Evolutionary conservation across 2,329 filamentous ascomycete genomes (phyloP), one percentile per base, ranked within the genome.

Genomic region (Monosporascus cannonballus): DNA sequence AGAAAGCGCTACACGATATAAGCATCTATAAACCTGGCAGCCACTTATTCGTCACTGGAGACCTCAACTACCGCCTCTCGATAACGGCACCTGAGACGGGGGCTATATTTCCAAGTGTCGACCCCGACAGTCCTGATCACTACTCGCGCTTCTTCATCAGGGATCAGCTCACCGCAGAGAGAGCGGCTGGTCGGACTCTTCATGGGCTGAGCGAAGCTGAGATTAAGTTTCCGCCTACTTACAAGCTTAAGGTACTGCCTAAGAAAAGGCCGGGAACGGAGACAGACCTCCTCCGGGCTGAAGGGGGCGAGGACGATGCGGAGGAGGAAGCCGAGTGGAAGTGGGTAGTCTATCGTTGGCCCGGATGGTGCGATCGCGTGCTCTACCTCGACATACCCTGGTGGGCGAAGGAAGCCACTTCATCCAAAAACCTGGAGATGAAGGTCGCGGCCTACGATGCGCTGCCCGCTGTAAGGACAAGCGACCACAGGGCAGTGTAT

Each of bases 31-130:
- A 81, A 48, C 83, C 89, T 1, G 80, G 78, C 3, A 85, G 85
- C 3, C 85, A 96, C 67, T 76, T 96, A 1, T 96, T 97, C 67
- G 77, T 97, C 47, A 87, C 86, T 0, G 94, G 94, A 24, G 94
- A 99, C 69, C 79, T 99, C 55, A 99, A 99, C 75, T 99, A 99
- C 71, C 87, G 94, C 60, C 95, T 93, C 18, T 83, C 85, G 7
- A 79, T 84, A 56, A 78, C 76, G 1, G 74, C 79, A 0, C 91
- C 92, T 0, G 73, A 76, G 0, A 73, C 79, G 0, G 71, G 76
- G 2, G 84, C 89, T 49, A 75, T 63, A 48, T 90, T 79, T 81
- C 94, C 61, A 69, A 86, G 68, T 74, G 77, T 65, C 62, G 79
- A 71, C 67, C 79, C 64, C 53, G 76, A 79, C 22, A 81, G 82